Conservation (phyloP, 192 early-diverging fungal species). For the Entomortierella lignicola region DNA sequence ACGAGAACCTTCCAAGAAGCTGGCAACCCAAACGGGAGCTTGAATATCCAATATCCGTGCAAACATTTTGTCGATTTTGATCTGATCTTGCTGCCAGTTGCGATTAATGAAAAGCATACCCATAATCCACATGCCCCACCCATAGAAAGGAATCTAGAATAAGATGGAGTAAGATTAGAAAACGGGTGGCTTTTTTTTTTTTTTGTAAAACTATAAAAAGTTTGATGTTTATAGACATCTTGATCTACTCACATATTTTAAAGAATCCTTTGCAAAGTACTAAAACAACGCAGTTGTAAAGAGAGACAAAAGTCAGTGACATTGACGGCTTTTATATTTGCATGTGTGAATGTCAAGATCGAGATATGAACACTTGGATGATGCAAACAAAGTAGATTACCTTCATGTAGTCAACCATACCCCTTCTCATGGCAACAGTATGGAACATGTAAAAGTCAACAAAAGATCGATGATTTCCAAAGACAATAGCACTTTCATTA, state of each 20-base stretch:
- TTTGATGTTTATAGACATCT: neutral
- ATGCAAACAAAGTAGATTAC: conserved; percentile 21
- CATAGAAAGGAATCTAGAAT: conserved; percentile 68
- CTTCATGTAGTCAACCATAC: conserved; percentile 67
- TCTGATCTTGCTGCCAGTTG: conserved; percentile 67
- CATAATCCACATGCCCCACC: conserved; percentile 72
- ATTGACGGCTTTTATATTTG: too few species aligned
- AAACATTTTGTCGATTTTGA: conserved; percentile 64
- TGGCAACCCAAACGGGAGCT: conserved; percentile 66
- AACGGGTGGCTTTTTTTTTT: too few species aligned
- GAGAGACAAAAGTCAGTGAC: neutral
- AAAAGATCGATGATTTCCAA: conserved; percentile 67
- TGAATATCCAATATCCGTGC: conserved; percentile 58
- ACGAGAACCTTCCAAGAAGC: conserved; percentile 68
- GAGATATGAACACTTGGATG: too few species aligned
- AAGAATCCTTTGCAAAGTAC: conserved; percentile 72
- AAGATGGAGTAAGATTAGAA: too few species aligned
- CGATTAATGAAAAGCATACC: conserved; percentile 68
- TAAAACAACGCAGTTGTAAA: too few species aligned
- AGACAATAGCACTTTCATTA: conserved; percentile 63
- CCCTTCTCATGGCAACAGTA: conserved; percentile 58
- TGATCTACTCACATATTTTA: conserved; percentile 61
- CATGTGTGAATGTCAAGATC: too few species aligned
- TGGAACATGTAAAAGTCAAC: conserved; percentile 70
- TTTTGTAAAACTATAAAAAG: too few species aligned